Evolutionary conservation across 1,284 basidiomycete genomes (phyloP).

Genomic region (Afroboletus lepidellus): DNA sequence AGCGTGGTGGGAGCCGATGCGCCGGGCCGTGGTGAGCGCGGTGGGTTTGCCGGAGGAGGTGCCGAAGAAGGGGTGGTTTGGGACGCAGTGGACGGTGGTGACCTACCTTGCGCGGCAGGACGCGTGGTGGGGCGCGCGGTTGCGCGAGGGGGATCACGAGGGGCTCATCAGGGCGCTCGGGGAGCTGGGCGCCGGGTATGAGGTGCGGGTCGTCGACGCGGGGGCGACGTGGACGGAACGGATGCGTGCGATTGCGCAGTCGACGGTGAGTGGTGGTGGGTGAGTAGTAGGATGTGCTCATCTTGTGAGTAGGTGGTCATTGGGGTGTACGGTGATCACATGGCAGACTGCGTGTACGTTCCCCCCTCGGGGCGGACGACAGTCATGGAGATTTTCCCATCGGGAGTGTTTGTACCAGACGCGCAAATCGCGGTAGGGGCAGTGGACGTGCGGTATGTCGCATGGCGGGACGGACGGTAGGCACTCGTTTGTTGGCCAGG

Average conservation of each 20-base stretch:
- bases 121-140: constrained; percentile 41
- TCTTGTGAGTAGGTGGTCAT: constrained; percentile 41
- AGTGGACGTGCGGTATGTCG: constrained; percentile 70
- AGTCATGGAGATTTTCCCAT: constrained; percentile 79
- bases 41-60: constrained; percentile 40
- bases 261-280: constrained; percentile 54
- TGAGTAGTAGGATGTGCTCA: neutral
- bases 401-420: constrained; percentile 69
- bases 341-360: constrained; percentile 75
- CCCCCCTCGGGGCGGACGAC: constrained; percentile 54
- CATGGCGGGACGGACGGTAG: constrained; percentile 67
- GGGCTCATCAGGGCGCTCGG: constrained; percentile 50
- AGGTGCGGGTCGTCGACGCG: constrained; percentile 63
- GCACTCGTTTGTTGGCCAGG: neutral
- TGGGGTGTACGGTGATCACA: constrained; percentile 69
- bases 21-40: constrained; percentile 52
- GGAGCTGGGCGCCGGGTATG: constrained; percentile 56
- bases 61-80: constrained; percentile 26
- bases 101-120: constrained; percentile 74
- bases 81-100: constrained; percentile 49
- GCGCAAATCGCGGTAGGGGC: constrained; percentile 61
- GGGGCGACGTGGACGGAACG: constrained; percentile 53
- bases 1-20: constrained; percentile 78
- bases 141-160: constrained; percentile 51
- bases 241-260: constrained; percentile 67